Evolutionary conservation across 345 rosid genomes (phyloP).

Genomic region (Eucalyptus decipiens): DNA sequence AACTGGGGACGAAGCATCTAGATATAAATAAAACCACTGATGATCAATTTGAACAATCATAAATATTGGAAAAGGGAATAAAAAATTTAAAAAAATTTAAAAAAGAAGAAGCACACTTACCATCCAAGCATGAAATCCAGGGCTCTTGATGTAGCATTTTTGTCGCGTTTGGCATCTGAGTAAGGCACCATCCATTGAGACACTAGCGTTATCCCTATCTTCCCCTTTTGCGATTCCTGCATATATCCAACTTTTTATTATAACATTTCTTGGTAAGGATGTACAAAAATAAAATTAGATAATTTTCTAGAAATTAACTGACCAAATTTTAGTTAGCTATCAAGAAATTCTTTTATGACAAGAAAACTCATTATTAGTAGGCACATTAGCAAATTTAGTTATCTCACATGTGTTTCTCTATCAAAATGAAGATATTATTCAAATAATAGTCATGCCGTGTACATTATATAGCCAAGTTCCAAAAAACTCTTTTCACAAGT

Average conservation of each 20-base stretch:
- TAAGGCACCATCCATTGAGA: constrained; percentile 29
- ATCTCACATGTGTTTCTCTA: background rate
- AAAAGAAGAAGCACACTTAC: background rate
- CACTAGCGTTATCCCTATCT: constrained; percentile 29
- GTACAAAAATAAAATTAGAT: background rate
- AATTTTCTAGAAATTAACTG: background rate
- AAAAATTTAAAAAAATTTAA: background rate
- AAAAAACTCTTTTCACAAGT: background rate
- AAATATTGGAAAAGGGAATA: background rate
- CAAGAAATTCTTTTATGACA: background rate
- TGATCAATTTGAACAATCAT: background rate
- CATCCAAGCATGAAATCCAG: constrained; percentile 30
- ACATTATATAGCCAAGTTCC: background rate
- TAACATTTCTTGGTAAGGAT: background rate
- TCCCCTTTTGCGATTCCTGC: constrained; percentile 29
- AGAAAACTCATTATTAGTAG: background rate
- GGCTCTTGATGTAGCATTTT: constrained; percentile 14
- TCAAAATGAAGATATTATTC: background rate
- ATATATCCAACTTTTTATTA: background rate
- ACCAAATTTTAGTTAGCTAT: background rate
- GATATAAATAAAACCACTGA: background rate
- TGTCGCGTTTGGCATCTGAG: constrained; percentile 2
- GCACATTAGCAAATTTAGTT: background rate
- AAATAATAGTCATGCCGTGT: background rate
- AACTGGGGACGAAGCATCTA: background rate